A percentile compares a stretch with the other conserved stretches of the same genome.
phyloP scores from a whole-genome alignment of 2,329 filamentous ascomycete species.

The Colletotrichum tabaci region DNA sequence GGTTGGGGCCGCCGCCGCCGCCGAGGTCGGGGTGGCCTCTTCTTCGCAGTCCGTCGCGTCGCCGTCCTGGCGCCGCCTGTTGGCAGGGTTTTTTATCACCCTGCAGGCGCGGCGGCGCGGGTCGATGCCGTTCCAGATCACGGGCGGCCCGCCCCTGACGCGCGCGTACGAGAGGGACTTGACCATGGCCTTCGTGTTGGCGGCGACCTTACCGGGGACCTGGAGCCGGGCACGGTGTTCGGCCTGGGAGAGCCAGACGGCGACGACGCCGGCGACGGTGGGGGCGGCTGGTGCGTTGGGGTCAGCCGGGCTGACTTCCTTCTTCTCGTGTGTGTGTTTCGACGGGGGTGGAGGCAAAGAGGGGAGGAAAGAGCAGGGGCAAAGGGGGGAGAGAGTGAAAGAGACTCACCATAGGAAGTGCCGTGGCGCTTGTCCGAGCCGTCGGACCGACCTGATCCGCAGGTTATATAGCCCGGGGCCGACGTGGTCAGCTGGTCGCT shows the following conservation, averaged over 20 bases:
- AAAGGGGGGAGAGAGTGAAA: no score
- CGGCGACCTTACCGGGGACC: conserved; percentile 19
- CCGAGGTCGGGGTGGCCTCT: neutral
- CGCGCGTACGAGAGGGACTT: conserved; percentile 20
- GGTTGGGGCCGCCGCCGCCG: neutral
- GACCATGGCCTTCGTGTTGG: conserved; percentile 27
- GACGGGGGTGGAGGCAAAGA: no score
- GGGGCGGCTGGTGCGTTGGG: neutral
- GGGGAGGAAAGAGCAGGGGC: no score
- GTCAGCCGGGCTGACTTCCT: no score
- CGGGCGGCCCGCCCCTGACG: neutral
- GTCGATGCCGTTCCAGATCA: conserved; percentile 35
- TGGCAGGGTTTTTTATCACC: no score
- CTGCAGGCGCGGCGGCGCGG: conserved; percentile 5
- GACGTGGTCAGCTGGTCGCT: conserved; percentile 20
- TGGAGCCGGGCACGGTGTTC: conserved; percentile 3
- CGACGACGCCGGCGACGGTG: conserved; percentile 24
- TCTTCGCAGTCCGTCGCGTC: no score
- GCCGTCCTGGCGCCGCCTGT: no score
- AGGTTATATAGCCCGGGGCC: neutral
- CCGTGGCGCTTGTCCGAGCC: neutral
- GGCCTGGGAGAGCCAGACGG: conserved; percentile 32
- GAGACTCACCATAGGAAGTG: conserved; percentile 20
- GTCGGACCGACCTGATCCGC: neutral
- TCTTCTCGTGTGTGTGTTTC: fast-evolving